phyloP scores from a whole-genome alignment of 257 asterid genomes.

The Marsdenia floribunda region DNA sequence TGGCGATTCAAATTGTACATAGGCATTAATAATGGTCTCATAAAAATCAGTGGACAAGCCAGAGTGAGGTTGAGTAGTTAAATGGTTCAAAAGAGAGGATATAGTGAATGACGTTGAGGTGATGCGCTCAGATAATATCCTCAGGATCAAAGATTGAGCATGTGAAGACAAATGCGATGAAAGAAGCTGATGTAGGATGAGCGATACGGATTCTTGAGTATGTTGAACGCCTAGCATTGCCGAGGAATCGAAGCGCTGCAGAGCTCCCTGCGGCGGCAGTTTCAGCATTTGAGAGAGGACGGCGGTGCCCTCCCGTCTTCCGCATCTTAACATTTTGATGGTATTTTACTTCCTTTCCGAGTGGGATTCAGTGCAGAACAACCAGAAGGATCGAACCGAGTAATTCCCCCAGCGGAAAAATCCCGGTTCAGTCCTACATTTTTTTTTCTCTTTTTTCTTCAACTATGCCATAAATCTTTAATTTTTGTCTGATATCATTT shows the following conservation, averaged over 20 bases:
- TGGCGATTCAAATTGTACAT: slow-evolving; percentile 33
- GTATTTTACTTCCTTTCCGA: not conserved
- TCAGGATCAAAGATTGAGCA: slow-evolving; percentile 48
- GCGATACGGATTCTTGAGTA: slow-evolving; percentile 46
- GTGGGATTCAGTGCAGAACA: not conserved
- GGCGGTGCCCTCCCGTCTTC: slow-evolving; percentile 17
- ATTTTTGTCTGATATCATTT: too few relatives aligned
- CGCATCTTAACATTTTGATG: slow-evolving; percentile 27
- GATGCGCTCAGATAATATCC: slow-evolving; percentile 47
- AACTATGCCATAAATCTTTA: too few relatives aligned
- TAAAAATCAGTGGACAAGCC: slow-evolving; percentile 33
- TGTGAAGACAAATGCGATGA: slow-evolving; percentile 33
- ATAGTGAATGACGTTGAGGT: slow-evolving; percentile 42
- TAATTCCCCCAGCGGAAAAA: not conserved
- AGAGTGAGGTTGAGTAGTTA: slow-evolving; percentile 25
- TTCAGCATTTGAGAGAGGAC: slow-evolving; percentile 53
- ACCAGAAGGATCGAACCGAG: not conserved
- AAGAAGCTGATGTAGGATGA: slow-evolving; percentile 46
- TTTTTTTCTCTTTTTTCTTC: too few relatives aligned
- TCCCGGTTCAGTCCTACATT: too few relatives aligned
- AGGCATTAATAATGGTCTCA: slow-evolving; percentile 50
- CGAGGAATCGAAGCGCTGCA: slow-evolving; percentile 48
- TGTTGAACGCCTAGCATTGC: slow-evolving; percentile 32
- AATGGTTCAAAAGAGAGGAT: slow-evolving; percentile 40
- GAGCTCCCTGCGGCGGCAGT: slow-evolving; percentile 53